Evolutionary conservation across 2,329 filamentous ascomycete genomes (phyloP).

Genomic region (Gnomoniopsis sp.): DNA sequence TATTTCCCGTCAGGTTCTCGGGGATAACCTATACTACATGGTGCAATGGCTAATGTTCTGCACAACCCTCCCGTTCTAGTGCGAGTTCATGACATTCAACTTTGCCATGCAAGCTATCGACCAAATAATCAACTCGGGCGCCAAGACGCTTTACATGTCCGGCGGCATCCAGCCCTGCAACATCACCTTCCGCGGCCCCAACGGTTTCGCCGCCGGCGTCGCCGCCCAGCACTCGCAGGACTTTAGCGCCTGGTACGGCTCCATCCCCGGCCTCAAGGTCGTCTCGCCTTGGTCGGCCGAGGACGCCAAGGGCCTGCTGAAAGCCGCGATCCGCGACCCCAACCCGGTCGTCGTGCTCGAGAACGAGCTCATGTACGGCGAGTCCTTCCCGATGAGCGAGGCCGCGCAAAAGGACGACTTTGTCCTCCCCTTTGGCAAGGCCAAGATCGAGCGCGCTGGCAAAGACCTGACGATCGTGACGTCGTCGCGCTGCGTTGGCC

Average conservation of each 20-base stretch:
- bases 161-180: constrained; percentile 99
- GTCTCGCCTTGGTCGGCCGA: constrained; percentile 94
- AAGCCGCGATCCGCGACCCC: constrained; percentile 96
- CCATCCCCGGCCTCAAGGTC: constrained; percentile 95
- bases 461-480: constrained; percentile 96
- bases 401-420: constrained; percentile 95
- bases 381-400: constrained; percentile 95
- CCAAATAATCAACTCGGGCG: constrained; percentile 97
- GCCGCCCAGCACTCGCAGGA: constrained; percentile 98
- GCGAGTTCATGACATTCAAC: constrained; percentile 99
- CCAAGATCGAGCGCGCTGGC: constrained; percentile 95
- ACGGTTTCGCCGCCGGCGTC: constrained; percentile 95
- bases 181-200: constrained; percentile 98
- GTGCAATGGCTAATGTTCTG: not conserved
- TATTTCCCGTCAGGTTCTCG: not conserved
- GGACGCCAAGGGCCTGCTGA: constrained; percentile 96
- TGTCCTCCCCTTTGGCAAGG: constrained; percentile 95
- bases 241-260: constrained; percentile 98
- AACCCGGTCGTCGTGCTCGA: constrained; percentile 93
- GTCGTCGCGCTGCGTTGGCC: constrained; percentile 91
- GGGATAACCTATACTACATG: not conserved
- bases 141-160: constrained; percentile 99
- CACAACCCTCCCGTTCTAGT: constrained; percentile 51
- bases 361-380: constrained; percentile 90
- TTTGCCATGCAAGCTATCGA: constrained; percentile 99